These are phyloP conservation scores for Yamadazyma laniorum DNA, from an alignment of 805 yeast species.

Conservation along the genomic window DNA sequence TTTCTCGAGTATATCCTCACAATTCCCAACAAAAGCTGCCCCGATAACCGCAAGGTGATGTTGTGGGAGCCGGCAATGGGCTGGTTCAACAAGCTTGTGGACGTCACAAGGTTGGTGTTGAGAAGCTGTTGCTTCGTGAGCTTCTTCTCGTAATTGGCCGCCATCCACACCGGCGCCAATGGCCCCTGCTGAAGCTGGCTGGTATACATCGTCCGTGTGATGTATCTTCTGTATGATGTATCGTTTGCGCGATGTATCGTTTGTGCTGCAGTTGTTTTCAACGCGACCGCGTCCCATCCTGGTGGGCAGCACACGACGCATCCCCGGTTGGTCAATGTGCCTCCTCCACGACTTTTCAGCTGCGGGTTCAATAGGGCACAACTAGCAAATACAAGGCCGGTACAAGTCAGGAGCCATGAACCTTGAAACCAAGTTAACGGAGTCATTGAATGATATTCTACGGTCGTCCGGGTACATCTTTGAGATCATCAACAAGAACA, in stretches of 20 bases:
- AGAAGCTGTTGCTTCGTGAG: conserved; percentile 70
- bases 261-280: too few species aligned
- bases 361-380: too few species aligned
- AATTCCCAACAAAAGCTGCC: conserved; percentile 83
- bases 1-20: conserved; percentile 83
- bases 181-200: conserved; percentile 53
- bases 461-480: conserved; percentile 44
- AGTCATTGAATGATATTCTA: conserved; percentile 40
- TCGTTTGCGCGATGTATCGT: too few species aligned
- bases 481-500: conserved; percentile 41
- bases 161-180: conserved; percentile 87
- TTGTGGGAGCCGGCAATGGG: conserved; percentile 51
- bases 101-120: conserved; percentile 66
- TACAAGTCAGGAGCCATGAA: too few species aligned
- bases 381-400: too few species aligned
- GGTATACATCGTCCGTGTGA: conserved; percentile 43
- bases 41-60: conserved; percentile 76
- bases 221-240: too few species aligned
- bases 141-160: conserved; percentile 82
- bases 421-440: conserved; percentile 38
- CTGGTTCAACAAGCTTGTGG: conserved; percentile 40
- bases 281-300: too few species aligned
- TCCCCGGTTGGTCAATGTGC: too few species aligned
- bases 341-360: too few species aligned
- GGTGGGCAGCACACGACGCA: too few species aligned